Conservation (phyloP, 176 grass and related monocot genomes). For the Tillandsia leiboldiana region DNA sequence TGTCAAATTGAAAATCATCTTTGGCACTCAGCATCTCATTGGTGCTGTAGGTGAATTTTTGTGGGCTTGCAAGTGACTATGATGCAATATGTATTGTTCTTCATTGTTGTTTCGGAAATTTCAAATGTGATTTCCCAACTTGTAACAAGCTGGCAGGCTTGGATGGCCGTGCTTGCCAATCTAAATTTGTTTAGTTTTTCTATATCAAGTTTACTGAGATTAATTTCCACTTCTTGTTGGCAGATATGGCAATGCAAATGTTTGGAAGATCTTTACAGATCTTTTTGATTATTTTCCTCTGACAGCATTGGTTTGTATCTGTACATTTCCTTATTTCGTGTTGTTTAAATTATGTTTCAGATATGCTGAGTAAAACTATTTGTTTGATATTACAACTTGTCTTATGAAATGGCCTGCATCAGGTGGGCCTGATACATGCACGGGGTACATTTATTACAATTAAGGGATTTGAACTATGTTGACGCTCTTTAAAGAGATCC, state of each 20-base stretch:
- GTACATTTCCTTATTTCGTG: conserved; percentile 8
- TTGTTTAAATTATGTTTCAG: background rate
- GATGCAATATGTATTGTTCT: too few relatives aligned
- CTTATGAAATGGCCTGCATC: background rate
- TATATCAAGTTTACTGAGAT: background rate
- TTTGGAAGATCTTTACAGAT: conserved; percentile 98
- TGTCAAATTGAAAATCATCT: too few relatives aligned
- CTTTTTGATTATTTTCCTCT: conserved; percentile 95
- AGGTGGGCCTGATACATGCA: background rate
- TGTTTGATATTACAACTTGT: background rate
- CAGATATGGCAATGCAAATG: conserved; percentile 94
- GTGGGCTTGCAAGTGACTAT: too few relatives aligned
- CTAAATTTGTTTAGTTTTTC: background rate
- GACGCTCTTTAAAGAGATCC: background rate
- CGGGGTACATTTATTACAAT: background rate
- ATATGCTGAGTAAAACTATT: background rate
- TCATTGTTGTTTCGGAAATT: too few relatives aligned
- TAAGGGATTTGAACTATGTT: background rate
- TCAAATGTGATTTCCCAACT: too few relatives aligned
- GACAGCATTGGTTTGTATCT: conserved; percentile 71
- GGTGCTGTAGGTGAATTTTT: too few relatives aligned
- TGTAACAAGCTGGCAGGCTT: background rate
- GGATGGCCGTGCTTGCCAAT: background rate
- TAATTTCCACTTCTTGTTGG: conserved; percentile 13
- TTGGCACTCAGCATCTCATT: too few relatives aligned